Base-by-base conservation (phyloP, 192 early-diverging fungal genomes). In the Umbelopsis sp. region DNA sequence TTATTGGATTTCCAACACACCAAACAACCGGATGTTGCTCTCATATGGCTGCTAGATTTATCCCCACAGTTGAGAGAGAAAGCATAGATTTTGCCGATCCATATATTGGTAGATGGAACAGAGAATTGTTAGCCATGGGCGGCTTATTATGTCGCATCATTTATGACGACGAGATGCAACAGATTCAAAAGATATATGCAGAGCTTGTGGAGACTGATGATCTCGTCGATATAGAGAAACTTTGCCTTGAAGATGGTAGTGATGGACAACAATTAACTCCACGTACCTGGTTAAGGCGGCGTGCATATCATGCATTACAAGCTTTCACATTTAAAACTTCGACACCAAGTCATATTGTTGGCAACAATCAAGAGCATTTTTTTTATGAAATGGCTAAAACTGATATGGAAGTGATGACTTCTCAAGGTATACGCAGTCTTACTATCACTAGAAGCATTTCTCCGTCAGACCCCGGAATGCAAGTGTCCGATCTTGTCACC, bases 61-160 rank as follows among this genome's bases (percentile, higher is more conserved):
- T 97, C 68, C 95, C 94, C 0, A 97, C 95, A 7, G 95, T 97
- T 4, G 94, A 97, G 67, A 87, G 95, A 51, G 95, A 97, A 74
- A 86, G 82, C 13, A 87, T 97, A 33, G 95, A 97, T 64, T 95
- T 97, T 84, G 93, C 92, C 6, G 94, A 96, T 77, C 87, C 86
- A 16, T 84, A 84, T 15, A 81, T 97, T 2, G 84, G 86, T 49
- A 71, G 85, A 27, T 97, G 92, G 90, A 97, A 97, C 70, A 82
- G 88, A 67, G 93, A 96, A 55, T 70, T 97, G 10, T 73, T 95
- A n/a, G 70, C 85, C 18, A 84, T 92, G 73, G 87, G 87, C 27
- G 94, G 93, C 12, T 75, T 91, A 27, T 75, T 97, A 0, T 84
- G 85, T 5, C 80, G 95, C 23, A 81, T 94, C 4, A 68, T 94